Evolutionary conservation across 225 moss, liverwort and hornwort genomes (phyloP), one percentile per base, ranked within the genome.

Genomic region (Polytrichum formosum): DNA sequence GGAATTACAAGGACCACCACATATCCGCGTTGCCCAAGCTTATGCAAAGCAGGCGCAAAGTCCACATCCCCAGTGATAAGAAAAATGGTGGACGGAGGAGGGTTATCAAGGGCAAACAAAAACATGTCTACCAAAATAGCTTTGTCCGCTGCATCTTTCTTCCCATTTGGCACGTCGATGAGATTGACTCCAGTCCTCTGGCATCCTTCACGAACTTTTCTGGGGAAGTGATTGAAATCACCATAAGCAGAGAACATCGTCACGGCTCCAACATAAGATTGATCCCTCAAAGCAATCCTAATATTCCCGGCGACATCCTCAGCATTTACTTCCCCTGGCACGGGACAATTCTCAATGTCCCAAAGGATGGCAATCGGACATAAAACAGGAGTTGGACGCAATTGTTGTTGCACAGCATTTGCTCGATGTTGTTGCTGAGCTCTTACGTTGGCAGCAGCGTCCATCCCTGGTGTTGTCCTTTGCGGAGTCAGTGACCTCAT

Each of bases 301-400:
- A 97, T 88, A 74, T 97, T 97, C 5, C 89, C 89, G 18, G 94
- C 97, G 28, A 97, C 94, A 72, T 92, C 94, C 72, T 94, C 92
- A n/a, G 97, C 89, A 58, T 91, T 90, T 70, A 97, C 94, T 65
- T 92, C 94, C 7, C 84, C 80, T 10, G 97, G 94, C 27, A 97
- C 97, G n/a, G 87, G 91, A 60, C 97, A 97, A 67, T 97, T 97
- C 70, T 97, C 97, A 55, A 97, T 97, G 73, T 97, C 97, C 97
- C 94, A 97, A n/a, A 93, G 86, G 75, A 93, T 93, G 26, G 91
- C 93, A 19, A 93, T 88, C n/a, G 85, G 82, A 58, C 88, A 84
- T 54, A 74, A 81, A n/a, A 81, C 72, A 13, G 70, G 68, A 82
- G 72, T 53, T 54, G 81, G 75, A 64, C 88, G 87, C 64, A 82